Conservation (phyloP, 75 land plant species). For the Cryptomeria japonica region DNA sequence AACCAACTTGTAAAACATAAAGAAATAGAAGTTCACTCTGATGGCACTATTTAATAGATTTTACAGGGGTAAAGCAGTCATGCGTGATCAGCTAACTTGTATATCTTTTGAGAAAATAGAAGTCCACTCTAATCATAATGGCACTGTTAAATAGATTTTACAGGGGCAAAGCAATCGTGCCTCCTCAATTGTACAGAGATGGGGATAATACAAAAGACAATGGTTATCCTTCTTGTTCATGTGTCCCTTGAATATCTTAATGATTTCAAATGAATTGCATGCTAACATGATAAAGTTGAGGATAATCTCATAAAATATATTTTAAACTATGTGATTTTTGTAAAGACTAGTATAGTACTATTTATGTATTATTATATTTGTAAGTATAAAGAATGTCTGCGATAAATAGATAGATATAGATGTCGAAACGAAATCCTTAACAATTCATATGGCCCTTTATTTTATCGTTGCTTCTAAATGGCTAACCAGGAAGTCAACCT, state of each 20-base stretch:
- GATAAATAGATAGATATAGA: no score
- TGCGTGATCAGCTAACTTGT: background rate
- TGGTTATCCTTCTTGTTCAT: background rate
- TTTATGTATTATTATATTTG: no score
- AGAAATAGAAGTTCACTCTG: background rate
- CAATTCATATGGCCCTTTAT: no score
- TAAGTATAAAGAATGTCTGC: no score
- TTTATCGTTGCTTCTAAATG: no score
- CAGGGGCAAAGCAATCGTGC: conserved; percentile 10
- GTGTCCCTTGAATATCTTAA: background rate
- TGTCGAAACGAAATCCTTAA: no score
- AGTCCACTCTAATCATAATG: background rate
- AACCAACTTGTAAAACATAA: background rate
- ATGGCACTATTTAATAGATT: background rate
- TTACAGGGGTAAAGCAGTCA: background rate
- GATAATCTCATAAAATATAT: no score
- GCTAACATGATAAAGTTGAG: no score
- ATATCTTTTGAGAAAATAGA: background rate
- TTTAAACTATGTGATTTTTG: no score
- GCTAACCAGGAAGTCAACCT: no score
- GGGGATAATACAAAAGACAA: background rate
- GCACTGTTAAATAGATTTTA: background rate
- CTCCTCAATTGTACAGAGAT: conserved; percentile 1
- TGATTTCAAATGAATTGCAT: background rate
- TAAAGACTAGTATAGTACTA: no score